Conservation (phyloP, 371 early-diverging fungal genomes). For the Nosema granulosis region DNA sequence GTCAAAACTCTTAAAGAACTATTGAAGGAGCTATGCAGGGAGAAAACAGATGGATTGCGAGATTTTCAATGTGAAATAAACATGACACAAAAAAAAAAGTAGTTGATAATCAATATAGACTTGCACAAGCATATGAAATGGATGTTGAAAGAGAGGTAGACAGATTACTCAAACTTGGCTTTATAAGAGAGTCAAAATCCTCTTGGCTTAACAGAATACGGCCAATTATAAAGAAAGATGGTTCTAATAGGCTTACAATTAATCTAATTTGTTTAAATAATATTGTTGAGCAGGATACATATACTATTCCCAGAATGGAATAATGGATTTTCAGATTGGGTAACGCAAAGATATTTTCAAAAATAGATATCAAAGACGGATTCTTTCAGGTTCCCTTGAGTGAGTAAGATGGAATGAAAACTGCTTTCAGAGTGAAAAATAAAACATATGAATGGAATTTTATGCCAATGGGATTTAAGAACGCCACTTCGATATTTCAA, state of each 20-base stretch:
- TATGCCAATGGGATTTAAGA: conserved; percentile 51
- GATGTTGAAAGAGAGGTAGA: background rate
- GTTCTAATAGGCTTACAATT: conserved; percentile 26
- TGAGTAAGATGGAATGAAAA: conserved; percentile 30
- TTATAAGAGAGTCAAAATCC: conserved; percentile 39
- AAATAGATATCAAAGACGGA: conserved; percentile 53
- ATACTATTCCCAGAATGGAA: conserved; percentile 34
- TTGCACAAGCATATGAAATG: background rate
- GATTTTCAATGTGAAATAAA: background rate
- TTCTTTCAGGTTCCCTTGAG: conserved; percentile 34
- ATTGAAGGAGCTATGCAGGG: background rate
- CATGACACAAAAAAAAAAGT: background rate
- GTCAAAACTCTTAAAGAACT: background rate
- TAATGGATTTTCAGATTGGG: conserved; percentile 15
- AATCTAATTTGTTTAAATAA: conserved; percentile 47
- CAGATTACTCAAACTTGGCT: background rate
- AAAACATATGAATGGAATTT: conserved; percentile 41
- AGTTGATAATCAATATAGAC: background rate
- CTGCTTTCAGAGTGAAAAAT: conserved; percentile 42
- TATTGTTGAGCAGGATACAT: conserved; percentile 9
- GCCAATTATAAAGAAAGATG: conserved; percentile 33
- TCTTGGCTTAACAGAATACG: conserved; percentile 25
- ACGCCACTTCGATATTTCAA: conserved; percentile 43
- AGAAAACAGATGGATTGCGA: background rate
- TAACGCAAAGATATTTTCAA: conserved; percentile 21